Evolutionary conservation across 108 stramenopile species (phyloP), one percentile per base, ranked within the genome.

Genomic region (Bacterosira constricta): DNA sequence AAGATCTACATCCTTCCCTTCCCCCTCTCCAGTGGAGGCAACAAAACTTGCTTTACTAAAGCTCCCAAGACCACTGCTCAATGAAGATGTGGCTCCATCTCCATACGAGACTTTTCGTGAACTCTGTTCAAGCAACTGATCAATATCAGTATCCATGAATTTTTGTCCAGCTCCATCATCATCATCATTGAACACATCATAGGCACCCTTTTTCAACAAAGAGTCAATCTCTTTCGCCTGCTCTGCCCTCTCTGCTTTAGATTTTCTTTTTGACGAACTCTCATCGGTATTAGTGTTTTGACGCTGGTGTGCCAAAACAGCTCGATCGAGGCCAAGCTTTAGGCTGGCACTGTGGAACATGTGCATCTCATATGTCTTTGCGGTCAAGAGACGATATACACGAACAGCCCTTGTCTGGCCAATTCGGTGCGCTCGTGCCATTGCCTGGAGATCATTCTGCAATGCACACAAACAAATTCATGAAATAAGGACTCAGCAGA

Each of bases 301-400:
- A 51, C 94, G 50, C 61, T 89, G 88, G 51, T 91, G 90, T n/a
- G 93, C 90, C 68, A 99, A 78, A 6, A 99, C 96, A 7, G 97
- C 98, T 63, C 94, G 80, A 70, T 99, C 99, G 15, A 99, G 73
- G 35, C 97, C 98, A 0, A 99, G 84, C 67, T 99, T 99, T 70
- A 96, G 82, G 50, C 94, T 94, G 10, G 98, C 98, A 66, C 86
- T 86, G 71, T 99, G 95, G 60, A 99, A 99, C 97, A 98, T 97
- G 66, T 97, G 94, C 88, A 94, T 91, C 71, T 98, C 99, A 79
- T 98, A 99, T 6, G 96, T 99, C 52, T 95, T 95, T 18, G 96
- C 86, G 11, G 96, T 97, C 25, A 99, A 80, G 6, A 98, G 83
- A 7, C 92, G 86, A 65, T 90, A 96, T 2, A 96, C 93, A 17